A percentile compares a stretch with the other conserved stretches of the same genome.
Conservation (phyloP, 2,329 filamentous ascomycete genomes). For the Scedosporium apiospermum region DNA sequence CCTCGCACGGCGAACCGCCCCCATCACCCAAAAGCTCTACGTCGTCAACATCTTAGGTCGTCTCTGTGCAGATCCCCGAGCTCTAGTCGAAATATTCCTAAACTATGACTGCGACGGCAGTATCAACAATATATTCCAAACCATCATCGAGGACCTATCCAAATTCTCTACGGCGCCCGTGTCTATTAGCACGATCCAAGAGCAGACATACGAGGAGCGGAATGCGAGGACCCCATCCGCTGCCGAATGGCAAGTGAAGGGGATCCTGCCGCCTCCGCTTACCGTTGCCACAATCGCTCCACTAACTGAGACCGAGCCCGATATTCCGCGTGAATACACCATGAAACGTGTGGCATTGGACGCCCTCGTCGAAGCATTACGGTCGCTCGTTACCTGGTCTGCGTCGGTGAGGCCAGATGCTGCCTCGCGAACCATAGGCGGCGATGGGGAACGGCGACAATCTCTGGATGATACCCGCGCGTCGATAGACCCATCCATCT, state of each 20-base stretch:
- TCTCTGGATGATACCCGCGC: slow-evolving; percentile 22
- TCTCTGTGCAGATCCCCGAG: slow-evolving; percentile 75
- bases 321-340: slow-evolving; percentile 79
- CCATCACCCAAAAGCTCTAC: slow-evolving; percentile 82
- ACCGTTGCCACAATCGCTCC: slow-evolving; percentile 66
- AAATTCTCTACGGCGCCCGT: slow-evolving; percentile 76
- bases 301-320: slow-evolving; percentile 50
- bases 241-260: slow-evolving; percentile 76
- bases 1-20: slow-evolving; percentile 77
- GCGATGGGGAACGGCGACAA: slow-evolving; percentile 20
- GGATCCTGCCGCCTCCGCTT: slow-evolving; percentile 78
- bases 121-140: slow-evolving; percentile 95
- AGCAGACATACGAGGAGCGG: slow-evolving; percentile 79
- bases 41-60: slow-evolving; percentile 80
- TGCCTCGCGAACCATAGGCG: slow-evolving; percentile 9
- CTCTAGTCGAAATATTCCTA: slow-evolving; percentile 87
- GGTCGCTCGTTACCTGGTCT: slow-evolving; percentile 90
- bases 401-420: slow-evolving; percentile 51
- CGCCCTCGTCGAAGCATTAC: slow-evolving; percentile 76
- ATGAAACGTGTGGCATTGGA: slow-evolving; percentile 87
- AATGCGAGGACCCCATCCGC: slow-evolving; percentile 50
- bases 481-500: slow-evolving; percentile 57
- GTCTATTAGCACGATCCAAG: slow-evolving; percentile 62
- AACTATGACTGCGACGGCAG: slow-evolving; percentile 97
- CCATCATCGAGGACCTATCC: slow-evolving; percentile 86